These are phyloP conservation scores for Metarhizium robertsii DNA, from an alignment of 2,329 filamentous ascomycete species.

Conservation along the genomic window DNA sequence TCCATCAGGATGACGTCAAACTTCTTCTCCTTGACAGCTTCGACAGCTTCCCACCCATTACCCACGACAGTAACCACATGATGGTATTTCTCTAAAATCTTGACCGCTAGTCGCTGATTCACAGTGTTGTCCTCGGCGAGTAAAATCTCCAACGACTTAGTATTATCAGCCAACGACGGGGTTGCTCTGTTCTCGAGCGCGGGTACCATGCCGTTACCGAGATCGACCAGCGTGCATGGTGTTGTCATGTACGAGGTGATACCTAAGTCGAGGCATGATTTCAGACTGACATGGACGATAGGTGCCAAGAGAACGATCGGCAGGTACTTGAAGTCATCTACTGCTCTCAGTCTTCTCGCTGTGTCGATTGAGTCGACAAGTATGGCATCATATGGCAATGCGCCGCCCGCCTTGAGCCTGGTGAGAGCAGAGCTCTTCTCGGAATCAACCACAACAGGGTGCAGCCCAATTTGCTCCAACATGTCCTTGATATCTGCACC, in stretches of 20 bases:
- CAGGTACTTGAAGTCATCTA: conserved; percentile 96
- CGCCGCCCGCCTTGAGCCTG: conserved; percentile 41
- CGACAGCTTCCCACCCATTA: conserved; percentile 87
- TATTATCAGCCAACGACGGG: conserved; percentile 85
- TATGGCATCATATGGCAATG: conserved; percentile 83
- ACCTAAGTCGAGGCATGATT: conserved; percentile 86
- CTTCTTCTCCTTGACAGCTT: conserved; percentile 82
- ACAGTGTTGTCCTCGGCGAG: conserved; percentile 96
- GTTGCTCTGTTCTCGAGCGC: conserved; percentile 89
- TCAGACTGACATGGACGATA: conserved; percentile 81
- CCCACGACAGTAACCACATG: conserved; percentile 87
- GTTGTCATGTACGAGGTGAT: conserved; percentile 99
- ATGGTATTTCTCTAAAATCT: conserved; percentile 95
- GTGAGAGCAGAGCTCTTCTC: conserved; percentile 53
- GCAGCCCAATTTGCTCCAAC: conserved; percentile 68
- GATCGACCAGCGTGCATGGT: conserved; percentile 84
- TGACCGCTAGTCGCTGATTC: conserved; percentile 91
- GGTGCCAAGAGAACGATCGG: conserved; percentile 89
- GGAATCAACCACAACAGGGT: conserved; percentile 78
- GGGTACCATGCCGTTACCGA: conserved; percentile 93
- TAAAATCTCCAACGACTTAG: conserved; percentile 89
- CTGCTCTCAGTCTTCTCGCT: conserved; percentile 72
- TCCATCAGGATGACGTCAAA: conserved; percentile 99
- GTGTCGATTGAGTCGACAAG: conserved; percentile 91
- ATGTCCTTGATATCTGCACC: conserved; percentile 69